Percentiles rank a stretch among this genome's conserved stretches.
Evolutionary conservation across 164 flowering plant species (phyloP).

Genomic region (Dillenia turbinata): DNA sequence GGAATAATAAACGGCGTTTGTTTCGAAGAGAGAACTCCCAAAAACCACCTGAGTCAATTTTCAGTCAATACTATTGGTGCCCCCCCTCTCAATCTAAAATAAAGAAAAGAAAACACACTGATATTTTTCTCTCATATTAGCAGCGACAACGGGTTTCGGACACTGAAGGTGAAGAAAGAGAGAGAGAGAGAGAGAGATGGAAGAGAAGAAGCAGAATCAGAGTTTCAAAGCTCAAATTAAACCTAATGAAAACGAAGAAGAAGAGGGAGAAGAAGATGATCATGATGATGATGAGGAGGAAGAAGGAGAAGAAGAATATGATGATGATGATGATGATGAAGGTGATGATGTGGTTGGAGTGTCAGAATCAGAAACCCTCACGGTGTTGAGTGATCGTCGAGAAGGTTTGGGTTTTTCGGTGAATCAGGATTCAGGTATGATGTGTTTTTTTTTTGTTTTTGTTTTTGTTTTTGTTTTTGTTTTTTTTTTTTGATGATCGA

Average conservation of each 20-base stretch:
- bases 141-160: conserved; percentile 11
- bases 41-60: conserved; percentile 14
- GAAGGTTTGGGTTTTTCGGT: too few species aligned
- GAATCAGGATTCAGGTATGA: too few species aligned
- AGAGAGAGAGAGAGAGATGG: conserved; percentile 6
- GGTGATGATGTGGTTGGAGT: too few species aligned
- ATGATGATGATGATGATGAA: too few species aligned
- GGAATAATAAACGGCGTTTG: conserved; percentile 7
- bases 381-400: too few species aligned
- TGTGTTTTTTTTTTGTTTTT: too few species aligned
- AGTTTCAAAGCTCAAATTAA: too few species aligned
- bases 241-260: conserved; percentile 1
- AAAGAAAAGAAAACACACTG: not conserved
- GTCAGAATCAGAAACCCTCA: too few species aligned
- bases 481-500: too few species aligned
- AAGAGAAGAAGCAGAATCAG: not conserved
- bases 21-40: not conserved
- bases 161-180: conserved; percentile 19
- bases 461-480: too few species aligned
- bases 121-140: not conserved
- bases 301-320: too few species aligned
- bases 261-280: conserved; percentile 4
- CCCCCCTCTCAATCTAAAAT: not conserved
- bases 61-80: conserved; percentile 4
- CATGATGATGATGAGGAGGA: too few species aligned